Percentiles rank a stretch among this genome's conserved stretches.
Conservation (phyloP, 2,329 filamentous ascomycete genomes). For the Alternaria gansuensis region DNA sequence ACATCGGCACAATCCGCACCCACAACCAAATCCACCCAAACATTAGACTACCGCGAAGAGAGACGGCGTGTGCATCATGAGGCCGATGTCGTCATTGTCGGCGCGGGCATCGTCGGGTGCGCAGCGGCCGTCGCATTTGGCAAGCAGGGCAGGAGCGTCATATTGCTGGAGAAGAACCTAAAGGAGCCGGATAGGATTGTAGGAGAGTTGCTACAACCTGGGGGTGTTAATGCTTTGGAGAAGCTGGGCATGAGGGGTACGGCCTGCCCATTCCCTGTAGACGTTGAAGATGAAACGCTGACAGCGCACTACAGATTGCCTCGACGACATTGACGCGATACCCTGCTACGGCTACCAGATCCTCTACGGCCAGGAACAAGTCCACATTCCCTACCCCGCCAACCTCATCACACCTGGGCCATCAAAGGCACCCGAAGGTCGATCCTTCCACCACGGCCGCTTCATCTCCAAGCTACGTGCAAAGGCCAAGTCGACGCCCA, state of each 20-base stretch:
- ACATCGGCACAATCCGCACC: constrained; percentile 24
- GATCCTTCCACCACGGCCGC: constrained; percentile 91
- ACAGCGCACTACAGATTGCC: constrained; percentile 64
- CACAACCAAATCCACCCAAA: constrained; percentile 25
- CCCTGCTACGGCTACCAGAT: constrained; percentile 87
- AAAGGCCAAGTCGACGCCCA: constrained; percentile 76
- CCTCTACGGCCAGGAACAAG: constrained; percentile 77
- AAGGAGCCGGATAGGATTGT: constrained; percentile 96
- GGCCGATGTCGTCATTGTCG: constrained; percentile 87
- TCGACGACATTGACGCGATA: constrained; percentile 89
- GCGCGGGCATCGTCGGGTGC: constrained; percentile 89
- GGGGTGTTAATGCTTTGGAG: constrained; percentile 81
- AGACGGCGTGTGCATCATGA: constrained; percentile 66
- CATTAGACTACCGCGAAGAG: constrained; percentile 51
- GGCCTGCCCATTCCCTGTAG: not conserved
- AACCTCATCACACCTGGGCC: constrained; percentile 57
- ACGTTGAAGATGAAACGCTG: constrained; percentile 9
- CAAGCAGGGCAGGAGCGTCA: constrained; percentile 87
- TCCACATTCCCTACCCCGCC: constrained; percentile 80
- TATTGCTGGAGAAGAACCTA: constrained; percentile 87
- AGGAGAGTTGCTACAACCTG: constrained; percentile 92
- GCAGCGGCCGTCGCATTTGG: constrained; percentile 84
- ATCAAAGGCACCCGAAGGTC: constrained; percentile 67
- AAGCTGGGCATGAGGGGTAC: constrained; percentile 74
- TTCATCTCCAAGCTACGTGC: constrained; percentile 85